phyloP scores from a whole-genome alignment of 345 rosid species.

The Rhizophora mangle region DNA sequence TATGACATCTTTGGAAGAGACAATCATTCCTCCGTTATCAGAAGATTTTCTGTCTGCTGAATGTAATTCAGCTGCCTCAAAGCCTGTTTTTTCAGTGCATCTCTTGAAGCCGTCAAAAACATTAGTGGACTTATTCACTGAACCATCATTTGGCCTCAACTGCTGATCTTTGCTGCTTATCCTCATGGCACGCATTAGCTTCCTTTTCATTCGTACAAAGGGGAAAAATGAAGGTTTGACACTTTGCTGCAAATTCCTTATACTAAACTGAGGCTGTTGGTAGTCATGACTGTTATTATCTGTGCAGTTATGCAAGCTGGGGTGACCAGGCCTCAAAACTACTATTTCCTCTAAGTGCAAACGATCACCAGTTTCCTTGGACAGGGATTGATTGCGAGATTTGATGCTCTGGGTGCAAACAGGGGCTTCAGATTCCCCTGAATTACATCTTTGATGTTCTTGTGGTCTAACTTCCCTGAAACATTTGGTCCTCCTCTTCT shows the following conservation, averaged over 20 bases:
- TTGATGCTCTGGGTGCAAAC: conserved; percentile 3
- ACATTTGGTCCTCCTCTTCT: conserved; percentile 18
- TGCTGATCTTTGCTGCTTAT: conserved; percentile 34
- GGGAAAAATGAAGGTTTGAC: conserved; percentile 41
- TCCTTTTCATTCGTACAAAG: conserved; percentile 55
- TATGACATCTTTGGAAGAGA: conserved; percentile 19
- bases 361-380: conserved; percentile 18
- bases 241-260: conserved; percentile 24
- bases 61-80: conserved; percentile 18
- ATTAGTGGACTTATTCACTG: conserved; percentile 5
- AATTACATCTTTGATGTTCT: conserved; percentile 12
- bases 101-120: conserved; percentile 15
- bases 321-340: conserved; percentile 46
- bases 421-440: conserved; percentile 16
- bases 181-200: conserved; percentile 49
- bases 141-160: conserved; percentile 12
- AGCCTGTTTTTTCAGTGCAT: conserved; percentile 24
- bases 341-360: conserved; percentile 35
- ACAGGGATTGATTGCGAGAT: conserved; percentile 8
- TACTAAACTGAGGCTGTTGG: conserved; percentile 16
- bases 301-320: conserved; percentile 29
- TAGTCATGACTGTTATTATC: conserved; percentile 16
- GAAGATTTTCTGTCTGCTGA: conserved; percentile 14
- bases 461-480: conserved; percentile 8
- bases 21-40: conserved; percentile 9